Percentiles rank a stretch among this genome's conserved stretches.
phyloP scores from a whole-genome alignment of 2,329 filamentous ascomycete genomes.

The Sclerotinia glacialis region DNA sequence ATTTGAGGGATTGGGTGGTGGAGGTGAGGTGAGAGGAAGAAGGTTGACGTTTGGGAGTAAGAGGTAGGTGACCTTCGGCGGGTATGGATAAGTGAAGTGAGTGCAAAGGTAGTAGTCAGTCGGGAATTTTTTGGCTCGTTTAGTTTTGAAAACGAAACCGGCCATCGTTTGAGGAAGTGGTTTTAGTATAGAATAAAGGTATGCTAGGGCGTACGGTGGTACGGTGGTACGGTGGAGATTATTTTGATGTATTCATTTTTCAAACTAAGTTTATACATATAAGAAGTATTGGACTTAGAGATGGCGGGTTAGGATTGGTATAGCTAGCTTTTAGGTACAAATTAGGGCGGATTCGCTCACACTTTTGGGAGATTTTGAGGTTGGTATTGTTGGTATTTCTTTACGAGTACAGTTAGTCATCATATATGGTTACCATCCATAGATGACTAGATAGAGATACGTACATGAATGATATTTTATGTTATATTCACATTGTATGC shows the following conservation, averaged over 20 bases:
- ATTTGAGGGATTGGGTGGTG: background rate
- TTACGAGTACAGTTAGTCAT: too few species aligned
- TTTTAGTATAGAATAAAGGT: too few species aligned
- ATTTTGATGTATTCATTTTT: background rate
- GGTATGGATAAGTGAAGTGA: background rate
- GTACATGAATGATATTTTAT: background rate
- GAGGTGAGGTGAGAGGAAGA: background rate
- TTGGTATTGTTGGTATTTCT: background rate
- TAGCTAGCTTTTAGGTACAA: background rate
- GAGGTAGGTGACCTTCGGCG: background rate
- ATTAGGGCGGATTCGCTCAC: background rate
- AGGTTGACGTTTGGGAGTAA: conserved; percentile 4
- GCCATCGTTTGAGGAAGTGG: background rate
- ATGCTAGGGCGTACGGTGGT: background rate
- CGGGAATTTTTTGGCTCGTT: background rate
- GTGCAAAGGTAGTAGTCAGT: background rate
- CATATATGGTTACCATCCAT: too few species aligned
- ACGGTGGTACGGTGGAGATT: background rate
- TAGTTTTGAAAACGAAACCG: background rate
- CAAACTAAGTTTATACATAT: background rate
- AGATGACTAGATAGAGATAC: background rate
- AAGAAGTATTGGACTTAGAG: background rate
- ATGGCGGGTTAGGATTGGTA: background rate
- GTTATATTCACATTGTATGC: background rate
- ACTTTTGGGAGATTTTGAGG: background rate